Conservation (phyloP, 805 yeast genomes). For the Cyberlindnera maritima region DNA sequence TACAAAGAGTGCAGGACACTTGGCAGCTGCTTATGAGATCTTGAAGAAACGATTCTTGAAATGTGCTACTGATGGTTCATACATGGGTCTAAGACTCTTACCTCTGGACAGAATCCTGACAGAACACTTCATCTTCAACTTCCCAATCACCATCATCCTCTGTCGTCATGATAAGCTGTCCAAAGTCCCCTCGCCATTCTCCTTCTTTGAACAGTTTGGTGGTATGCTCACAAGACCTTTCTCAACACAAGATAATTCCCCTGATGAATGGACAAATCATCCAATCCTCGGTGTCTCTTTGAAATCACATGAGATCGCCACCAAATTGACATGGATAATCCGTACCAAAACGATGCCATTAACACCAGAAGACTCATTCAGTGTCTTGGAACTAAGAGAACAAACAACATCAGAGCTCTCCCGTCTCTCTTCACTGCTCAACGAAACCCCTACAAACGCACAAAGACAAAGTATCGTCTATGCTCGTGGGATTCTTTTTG, state of each 20-base stretch:
- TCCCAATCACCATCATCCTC: constrained; percentile 24
- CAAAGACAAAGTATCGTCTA: constrained; percentile 20
- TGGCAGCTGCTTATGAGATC: constrained; percentile 27
- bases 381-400: constrained; percentile 10
- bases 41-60: constrained; percentile 23
- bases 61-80: constrained; percentile 1
- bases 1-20: constrained; percentile 26
- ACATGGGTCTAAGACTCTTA: constrained; percentile 3
- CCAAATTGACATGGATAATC: constrained; percentile 25
- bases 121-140: constrained; percentile 27
- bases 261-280: constrained; percentile 23
- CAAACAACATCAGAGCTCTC: constrained; percentile 5
- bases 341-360: constrained; percentile 19
- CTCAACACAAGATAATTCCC: constrained; percentile 8
- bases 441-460: constrained; percentile 1
- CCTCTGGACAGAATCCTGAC: constrained; percentile 23
- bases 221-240: constrained; percentile 14
- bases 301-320: constrained; percentile 20
- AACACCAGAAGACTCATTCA: constrained; percentile 10
- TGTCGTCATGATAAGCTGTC: constrained; percentile 25
- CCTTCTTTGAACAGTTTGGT: constrained; percentile 25
- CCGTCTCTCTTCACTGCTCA: constrained; percentile 1
- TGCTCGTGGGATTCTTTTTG: constrained; percentile 17
- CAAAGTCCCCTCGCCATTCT: constrained; percentile 26
- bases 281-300: constrained; percentile 25